Percentiles rank a stretch among this genome's conserved stretches.
These are phyloP conservation scores for Pleurotus giganteus DNA, from an alignment of 768 basidiomycete species.

Conservation along the genomic window DNA sequence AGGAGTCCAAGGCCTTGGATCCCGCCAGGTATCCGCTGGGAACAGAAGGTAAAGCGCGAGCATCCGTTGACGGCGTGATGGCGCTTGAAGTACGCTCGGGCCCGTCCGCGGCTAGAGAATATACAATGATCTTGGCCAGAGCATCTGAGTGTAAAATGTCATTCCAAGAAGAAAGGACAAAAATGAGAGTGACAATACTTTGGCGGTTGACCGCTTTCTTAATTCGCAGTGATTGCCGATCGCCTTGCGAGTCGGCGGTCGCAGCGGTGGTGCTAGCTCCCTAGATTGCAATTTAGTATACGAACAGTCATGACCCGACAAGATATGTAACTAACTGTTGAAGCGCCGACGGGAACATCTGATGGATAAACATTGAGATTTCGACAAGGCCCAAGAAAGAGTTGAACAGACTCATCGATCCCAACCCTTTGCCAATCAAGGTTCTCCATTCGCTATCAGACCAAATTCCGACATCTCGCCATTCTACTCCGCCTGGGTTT, in stretches of 20 bases:
- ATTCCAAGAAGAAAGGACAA: slow-evolving; percentile 6
- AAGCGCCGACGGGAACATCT: slow-evolving; percentile 75
- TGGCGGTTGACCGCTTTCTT: slow-evolving; percentile 69
- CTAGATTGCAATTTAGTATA: slow-evolving; percentile 28
- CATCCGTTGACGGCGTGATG: slow-evolving; percentile 22
- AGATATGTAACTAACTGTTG: slow-evolving; percentile 41
- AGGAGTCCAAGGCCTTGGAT: slow-evolving; percentile 82
- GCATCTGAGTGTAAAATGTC: slow-evolving; percentile 46
- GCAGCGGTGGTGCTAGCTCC: slow-evolving; percentile 61
- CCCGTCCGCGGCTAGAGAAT: slow-evolving; percentile 86
- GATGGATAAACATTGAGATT: background rate
- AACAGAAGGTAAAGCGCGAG: slow-evolving; percentile 24
- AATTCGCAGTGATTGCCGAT: slow-evolving; percentile 54
- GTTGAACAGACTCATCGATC: slow-evolving; percentile 65
- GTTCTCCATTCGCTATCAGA: slow-evolving; percentile 80
- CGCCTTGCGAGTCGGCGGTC: slow-evolving; percentile 68
- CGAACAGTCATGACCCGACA: background rate
- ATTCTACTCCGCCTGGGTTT: slow-evolving; percentile 52
- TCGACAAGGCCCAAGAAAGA: slow-evolving; percentile 10
- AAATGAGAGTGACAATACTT: slow-evolving; percentile 31
- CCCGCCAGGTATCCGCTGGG: slow-evolving; percentile 70
- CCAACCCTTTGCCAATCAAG: slow-evolving; percentile 78
- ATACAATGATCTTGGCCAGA: slow-evolving; percentile 82
- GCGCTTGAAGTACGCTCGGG: slow-evolving; percentile 45
- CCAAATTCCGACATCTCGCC: slow-evolving; percentile 91